Conservation (phyloP, 169 alveolate genomes). For the Prorocentrum cordatum region DNA sequence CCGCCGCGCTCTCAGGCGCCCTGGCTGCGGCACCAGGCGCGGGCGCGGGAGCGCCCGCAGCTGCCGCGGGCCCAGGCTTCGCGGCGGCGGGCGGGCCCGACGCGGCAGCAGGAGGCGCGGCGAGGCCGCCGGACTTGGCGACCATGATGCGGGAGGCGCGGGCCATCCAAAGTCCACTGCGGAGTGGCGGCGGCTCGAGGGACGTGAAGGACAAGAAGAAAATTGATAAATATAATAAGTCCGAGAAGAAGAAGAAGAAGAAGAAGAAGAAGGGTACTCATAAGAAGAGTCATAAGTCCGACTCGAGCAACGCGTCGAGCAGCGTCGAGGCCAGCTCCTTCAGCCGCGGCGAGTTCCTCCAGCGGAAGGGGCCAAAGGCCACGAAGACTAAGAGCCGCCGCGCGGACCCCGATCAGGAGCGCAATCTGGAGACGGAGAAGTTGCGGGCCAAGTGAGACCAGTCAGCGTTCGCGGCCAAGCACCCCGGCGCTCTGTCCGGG, state of each 20-base stretch:
- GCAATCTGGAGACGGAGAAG: too few species aligned
- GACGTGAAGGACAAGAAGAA: not conserved
- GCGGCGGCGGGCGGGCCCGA: not conserved
- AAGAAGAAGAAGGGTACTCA: not conserved
- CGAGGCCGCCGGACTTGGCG: too few species aligned
- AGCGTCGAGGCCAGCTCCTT: too few species aligned
- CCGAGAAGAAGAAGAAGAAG: not conserved
- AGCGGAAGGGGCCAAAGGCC: not conserved
- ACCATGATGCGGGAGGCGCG: too few species aligned
- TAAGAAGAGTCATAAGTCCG: too few species aligned
- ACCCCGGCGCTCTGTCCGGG: constrained; percentile 16
- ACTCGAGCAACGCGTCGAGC: too few species aligned
- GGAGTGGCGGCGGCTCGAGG: too few species aligned
- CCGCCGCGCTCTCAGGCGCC: not conserved
- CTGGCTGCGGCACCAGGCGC: not conserved
- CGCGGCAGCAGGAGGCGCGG: not conserved
- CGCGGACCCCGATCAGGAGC: too few species aligned
- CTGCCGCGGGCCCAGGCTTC: not conserved
- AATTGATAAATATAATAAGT: not conserved
- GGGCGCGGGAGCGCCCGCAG: not conserved
- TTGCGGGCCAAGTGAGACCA: not conserved
- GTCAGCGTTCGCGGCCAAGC: not conserved
- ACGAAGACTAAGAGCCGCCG: too few species aligned
- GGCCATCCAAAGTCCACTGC: too few species aligned
- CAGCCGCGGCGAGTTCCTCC: not conserved